These are phyloP conservation scores for Suillus brevipes DNA, from an alignment of 768 basidiomycete genomes.

Conservation along the genomic window DNA sequence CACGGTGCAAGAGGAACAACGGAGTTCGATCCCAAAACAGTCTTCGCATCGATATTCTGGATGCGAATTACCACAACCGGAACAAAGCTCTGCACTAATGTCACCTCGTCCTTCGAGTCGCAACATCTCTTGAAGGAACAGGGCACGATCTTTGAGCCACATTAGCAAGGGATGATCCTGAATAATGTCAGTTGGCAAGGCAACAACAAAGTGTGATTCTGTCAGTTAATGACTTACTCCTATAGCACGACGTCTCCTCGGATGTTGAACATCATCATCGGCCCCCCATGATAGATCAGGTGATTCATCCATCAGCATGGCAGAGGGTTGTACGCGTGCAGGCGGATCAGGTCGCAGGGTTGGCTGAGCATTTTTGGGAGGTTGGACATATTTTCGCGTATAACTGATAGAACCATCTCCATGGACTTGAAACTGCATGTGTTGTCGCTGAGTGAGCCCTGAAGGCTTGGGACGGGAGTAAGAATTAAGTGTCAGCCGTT, in stretches of 20 bases:
- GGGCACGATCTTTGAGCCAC: conserved; percentile 5
- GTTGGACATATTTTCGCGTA: background rate
- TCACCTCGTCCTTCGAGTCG: conserved; percentile 4
- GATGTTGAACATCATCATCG: background rate
- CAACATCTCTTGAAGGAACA: conserved; percentile 11
- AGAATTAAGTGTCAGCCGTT: background rate
- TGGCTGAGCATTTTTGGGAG: background rate
- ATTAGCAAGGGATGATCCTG: conserved; percentile 1
- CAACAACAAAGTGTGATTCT: background rate
- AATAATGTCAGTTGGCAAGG: background rate
- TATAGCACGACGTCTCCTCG: background rate
- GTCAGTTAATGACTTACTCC: background rate
- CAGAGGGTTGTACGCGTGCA: background rate
- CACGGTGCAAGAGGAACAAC: conserved; percentile 7
- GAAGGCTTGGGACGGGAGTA: background rate
- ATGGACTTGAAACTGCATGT: background rate
- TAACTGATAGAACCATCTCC: background rate
- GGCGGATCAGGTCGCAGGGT: background rate
- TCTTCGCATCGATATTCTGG: conserved; percentile 10
- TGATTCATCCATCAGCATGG: background rate
- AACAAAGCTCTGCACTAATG: background rate
- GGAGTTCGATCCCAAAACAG: conserved; percentile 12
- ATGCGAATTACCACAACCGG: background rate
- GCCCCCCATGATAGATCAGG: background rate
- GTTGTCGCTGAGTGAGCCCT: background rate